Base-by-base conservation (phyloP, 345 rosid species). In the Aquilaria sinensis region DNA sequence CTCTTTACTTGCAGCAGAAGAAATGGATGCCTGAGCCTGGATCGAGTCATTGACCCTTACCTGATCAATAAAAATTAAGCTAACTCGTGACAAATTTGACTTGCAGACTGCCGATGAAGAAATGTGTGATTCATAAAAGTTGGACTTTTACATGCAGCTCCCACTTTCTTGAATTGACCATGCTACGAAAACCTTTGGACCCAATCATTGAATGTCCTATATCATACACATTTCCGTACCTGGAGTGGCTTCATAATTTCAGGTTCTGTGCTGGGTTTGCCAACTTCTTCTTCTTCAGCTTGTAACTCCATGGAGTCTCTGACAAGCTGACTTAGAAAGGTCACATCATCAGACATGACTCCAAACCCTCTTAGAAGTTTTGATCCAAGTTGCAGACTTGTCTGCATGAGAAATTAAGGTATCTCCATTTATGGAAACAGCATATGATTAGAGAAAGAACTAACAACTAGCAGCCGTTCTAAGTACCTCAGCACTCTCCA, bases 331-430 rank as follows among this genome's bases (percentile, higher is more conserved):
- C 97, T 75, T 12, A 90, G 75, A 70, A 90, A 86, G 71, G 84
- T 77, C 10, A 93, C 97, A 23, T 93, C 98, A 69, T 93, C 98
- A 43, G 98, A 93, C 98, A 93, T 93, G 67, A 90, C 96, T 34
- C 98, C 98, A 52, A 93, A 78, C 12, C 90, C 94, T 77, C 75
- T 88, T 81, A 93, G 73, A 72, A 93, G 85, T 84, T 80, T 90
- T 12, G 97, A 93, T 60, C 98, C 98, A 15, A 93, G 84, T 68
- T 90, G 97, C 64, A 93, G 72, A 68, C 98, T 93, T 34, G 97
- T 90, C 98, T 93, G 92, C 69, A 72, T 34, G 50, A 15, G 51
- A 48, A 49, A 59, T 61, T 48, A 37, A 51, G 29, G 68, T 9
- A 33, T 9, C 6, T 33, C 9, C 5, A 47, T 47, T 58, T 61